phyloP scores from a whole-genome alignment of 1,284 basidiomycete genomes.

The Sporisorium graminicola region DNA sequence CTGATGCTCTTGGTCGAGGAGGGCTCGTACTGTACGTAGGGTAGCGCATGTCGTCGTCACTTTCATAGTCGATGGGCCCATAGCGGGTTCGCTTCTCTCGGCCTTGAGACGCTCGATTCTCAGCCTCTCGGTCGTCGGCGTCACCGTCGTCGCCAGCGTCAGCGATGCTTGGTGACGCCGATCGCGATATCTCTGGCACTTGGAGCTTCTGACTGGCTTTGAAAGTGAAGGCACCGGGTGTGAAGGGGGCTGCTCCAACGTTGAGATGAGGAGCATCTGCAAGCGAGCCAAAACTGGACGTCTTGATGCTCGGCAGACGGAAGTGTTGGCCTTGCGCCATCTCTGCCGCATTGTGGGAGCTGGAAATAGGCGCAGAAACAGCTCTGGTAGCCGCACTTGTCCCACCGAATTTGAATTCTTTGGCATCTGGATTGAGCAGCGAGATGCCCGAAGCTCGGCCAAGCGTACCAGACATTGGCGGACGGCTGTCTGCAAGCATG shows the following conservation, averaged over 20 bases:
- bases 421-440: conserved; percentile 52
- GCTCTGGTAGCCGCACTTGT: not conserved
- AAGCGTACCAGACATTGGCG: conserved; percentile 29
- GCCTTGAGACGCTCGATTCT: conserved; percentile 44
- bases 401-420: conserved; percentile 54
- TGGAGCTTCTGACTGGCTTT: conserved; percentile 45
- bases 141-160: not conserved
- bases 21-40: conserved; percentile 30
- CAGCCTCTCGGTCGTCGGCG: not conserved
- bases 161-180: conserved; percentile 2
- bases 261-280: conserved; percentile 52
- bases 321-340: conserved; percentile 29
- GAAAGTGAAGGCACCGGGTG: conserved; percentile 60
- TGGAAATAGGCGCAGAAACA: conserved; percentile 25
- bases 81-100: conserved; percentile 57
- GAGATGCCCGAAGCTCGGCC: conserved; percentile 40
- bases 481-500: conserved; percentile 1
- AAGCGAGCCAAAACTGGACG: conserved; percentile 58
- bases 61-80: conserved; percentile 38
- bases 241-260: conserved; percentile 57
- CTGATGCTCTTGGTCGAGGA: conserved; percentile 46
- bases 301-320: conserved; percentile 59
- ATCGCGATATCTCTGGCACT: conserved; percentile 13
- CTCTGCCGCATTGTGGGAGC: not conserved
- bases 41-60: conserved; percentile 30